phyloP scores from a whole-genome alignment of 75 land plant genomes.

The Pinus albicaulis region DNA sequence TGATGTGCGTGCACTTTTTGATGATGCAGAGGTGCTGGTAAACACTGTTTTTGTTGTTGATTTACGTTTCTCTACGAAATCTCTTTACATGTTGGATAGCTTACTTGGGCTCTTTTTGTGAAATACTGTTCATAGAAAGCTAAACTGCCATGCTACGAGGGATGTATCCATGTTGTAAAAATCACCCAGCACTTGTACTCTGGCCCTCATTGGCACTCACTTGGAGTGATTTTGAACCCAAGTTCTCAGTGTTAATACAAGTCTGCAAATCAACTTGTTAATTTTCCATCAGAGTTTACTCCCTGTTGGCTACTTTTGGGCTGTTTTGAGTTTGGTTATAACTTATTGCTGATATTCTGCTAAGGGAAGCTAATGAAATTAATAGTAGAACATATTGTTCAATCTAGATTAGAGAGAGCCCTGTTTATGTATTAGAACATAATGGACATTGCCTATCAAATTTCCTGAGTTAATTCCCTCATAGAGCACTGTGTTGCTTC shows the following conservation, averaged over 20 bases:
- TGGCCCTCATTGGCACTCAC: no score
- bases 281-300: no score
- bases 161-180: no score
- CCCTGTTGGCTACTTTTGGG: neutral
- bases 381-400: no score
- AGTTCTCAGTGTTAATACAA: no score
- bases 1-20: conserved; percentile 89
- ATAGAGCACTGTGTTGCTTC: neutral
- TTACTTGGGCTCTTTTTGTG: neutral
- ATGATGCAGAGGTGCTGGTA: conserved; percentile 85
- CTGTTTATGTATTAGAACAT: neutral
- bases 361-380: neutral
- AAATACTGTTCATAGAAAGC: no score
- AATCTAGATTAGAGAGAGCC: no score
- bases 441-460: neutral
- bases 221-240: no score
- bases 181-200: no score
- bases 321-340: neutral
- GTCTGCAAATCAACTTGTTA: no score
- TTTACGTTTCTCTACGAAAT: neutral
- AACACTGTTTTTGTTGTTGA: neutral
- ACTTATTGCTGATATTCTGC: neutral
- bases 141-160: no score
- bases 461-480: neutral
- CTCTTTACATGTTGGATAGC: neutral